These are phyloP conservation scores for Mycosphaerella arachidis DNA, from an alignment of 2,329 filamentous ascomycete genomes.

Conservation along the genomic window DNA sequence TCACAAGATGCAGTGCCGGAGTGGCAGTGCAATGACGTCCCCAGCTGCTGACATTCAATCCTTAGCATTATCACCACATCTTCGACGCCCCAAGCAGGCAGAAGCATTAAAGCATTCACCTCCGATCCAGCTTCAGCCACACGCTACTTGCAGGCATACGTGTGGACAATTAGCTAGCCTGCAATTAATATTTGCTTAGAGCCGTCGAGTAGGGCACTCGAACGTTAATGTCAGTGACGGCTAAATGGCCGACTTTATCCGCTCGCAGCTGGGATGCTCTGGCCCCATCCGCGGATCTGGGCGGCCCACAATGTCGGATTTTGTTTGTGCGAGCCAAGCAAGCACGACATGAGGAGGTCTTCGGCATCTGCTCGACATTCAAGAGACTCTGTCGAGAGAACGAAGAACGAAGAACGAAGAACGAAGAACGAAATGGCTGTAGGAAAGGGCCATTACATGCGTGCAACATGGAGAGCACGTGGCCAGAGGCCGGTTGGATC, in stretches of 20 bases:
- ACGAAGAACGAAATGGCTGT: too few species aligned
- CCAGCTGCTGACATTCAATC: background rate
- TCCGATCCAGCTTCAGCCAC: background rate
- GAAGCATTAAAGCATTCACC: background rate
- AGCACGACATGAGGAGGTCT: background rate
- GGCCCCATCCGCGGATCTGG: background rate
- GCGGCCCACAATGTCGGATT: background rate
- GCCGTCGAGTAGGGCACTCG: too few species aligned
- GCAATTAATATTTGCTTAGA: too few species aligned
- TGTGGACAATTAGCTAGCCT: too few species aligned
- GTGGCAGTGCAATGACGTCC: background rate
- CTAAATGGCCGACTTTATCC: background rate
- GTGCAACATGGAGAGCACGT: background rate
- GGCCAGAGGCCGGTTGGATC: too few species aligned
- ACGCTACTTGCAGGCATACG: background rate
- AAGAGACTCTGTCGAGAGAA: background rate
- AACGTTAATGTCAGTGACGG: too few species aligned
- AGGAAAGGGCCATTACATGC: too few species aligned
- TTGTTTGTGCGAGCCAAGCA: background rate
- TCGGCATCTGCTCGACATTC: background rate
- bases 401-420: background rate
- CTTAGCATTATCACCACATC: slow-evolving; percentile 1
- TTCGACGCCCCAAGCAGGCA: slow-evolving; percentile 7
- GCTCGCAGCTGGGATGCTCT: background rate
- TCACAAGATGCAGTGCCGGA: background rate